Conservation (phyloP, 2,329 filamentous ascomycete species). For the Tolypocladium inflatum region DNA sequence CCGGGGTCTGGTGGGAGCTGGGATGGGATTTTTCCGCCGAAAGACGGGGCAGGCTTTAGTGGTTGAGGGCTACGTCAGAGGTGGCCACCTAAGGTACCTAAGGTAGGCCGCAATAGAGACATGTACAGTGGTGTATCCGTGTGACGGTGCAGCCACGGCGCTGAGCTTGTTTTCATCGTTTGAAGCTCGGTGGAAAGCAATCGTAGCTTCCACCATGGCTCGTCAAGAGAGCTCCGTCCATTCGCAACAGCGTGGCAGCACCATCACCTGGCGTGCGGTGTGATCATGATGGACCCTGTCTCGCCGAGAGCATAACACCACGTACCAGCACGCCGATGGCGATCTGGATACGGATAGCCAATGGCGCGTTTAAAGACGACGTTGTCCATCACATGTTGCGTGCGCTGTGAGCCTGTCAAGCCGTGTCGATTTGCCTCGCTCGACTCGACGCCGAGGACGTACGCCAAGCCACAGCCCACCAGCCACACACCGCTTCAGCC, state of each 20-base stretch:
- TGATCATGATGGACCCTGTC: not conserved
- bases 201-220: too few species aligned
- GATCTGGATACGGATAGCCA: not conserved
- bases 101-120: too few species aligned
- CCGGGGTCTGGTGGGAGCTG: not conserved
- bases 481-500: not conserved
- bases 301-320: not conserved
- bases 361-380: not conserved
- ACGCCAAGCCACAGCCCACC: not conserved
- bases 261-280: not conserved
- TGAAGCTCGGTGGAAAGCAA: too few species aligned
- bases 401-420: too few species aligned
- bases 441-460: not conserved
- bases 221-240: not conserved
- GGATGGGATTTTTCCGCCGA: not conserved
- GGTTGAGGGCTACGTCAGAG: not conserved
- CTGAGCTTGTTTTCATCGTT: not conserved
- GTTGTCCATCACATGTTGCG: not conserved
- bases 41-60: not conserved
- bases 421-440: not conserved
- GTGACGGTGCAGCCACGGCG: not conserved
- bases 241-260: not conserved
- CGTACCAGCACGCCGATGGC: not conserved
- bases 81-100: not conserved
- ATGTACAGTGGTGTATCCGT: not conserved